A percentile compares a stretch with the other conserved stretches of the same genome.
phyloP scores from a whole-genome alignment of 2,329 filamentous ascomycete genomes.

The Aspergillus japonicus region DNA sequence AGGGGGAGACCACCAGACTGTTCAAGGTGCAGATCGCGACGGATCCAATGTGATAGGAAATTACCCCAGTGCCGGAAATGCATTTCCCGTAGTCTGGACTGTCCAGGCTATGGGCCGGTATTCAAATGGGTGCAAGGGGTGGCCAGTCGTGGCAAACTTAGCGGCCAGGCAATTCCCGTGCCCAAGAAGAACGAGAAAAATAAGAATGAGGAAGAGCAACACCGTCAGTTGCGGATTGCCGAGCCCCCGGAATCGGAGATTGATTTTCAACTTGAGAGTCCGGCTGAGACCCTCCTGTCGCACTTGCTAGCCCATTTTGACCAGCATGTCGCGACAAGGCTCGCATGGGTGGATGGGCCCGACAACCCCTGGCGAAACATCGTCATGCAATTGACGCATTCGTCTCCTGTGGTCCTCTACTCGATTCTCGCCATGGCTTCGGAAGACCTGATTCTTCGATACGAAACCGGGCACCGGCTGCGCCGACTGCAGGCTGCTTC shows the following conservation, averaged over 20 bases:
- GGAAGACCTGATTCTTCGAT: slow-evolving; percentile 22
- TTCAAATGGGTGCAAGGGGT: slow-evolving; percentile 28
- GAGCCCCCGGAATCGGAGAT: no score
- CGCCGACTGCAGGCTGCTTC: slow-evolving; percentile 12
- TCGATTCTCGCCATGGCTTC: slow-evolving; percentile 27
- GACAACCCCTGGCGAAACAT: slow-evolving; percentile 27
- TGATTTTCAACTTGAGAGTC: no score
- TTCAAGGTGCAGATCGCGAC: slow-evolving; percentile 23
- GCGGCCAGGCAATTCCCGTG: slow-evolving; percentile 21
- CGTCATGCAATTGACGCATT: slow-evolving; percentile 25
- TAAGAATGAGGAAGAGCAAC: no score
- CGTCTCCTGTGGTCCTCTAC: slow-evolving; percentile 22
- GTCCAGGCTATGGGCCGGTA: slow-evolving; percentile 26
- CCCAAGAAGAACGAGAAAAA: background rate
- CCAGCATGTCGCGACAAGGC: slow-evolving; percentile 20
- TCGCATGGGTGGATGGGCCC: slow-evolving; percentile 29
- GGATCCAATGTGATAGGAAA: slow-evolving; percentile 27
- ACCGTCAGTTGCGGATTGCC: no score
- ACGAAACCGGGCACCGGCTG: slow-evolving; percentile 4
- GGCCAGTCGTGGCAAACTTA: slow-evolving; percentile 26
- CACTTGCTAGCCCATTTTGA: slow-evolving; percentile 27
- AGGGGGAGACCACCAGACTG: slow-evolving; percentile 14
- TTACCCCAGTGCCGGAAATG: slow-evolving; percentile 27
- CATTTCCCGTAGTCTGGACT: slow-evolving; percentile 23
- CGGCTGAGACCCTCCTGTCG: background rate